Base-by-base conservation (phyloP, 2,329 filamentous ascomycete species). In the Colletotrichum sp. region DNA sequence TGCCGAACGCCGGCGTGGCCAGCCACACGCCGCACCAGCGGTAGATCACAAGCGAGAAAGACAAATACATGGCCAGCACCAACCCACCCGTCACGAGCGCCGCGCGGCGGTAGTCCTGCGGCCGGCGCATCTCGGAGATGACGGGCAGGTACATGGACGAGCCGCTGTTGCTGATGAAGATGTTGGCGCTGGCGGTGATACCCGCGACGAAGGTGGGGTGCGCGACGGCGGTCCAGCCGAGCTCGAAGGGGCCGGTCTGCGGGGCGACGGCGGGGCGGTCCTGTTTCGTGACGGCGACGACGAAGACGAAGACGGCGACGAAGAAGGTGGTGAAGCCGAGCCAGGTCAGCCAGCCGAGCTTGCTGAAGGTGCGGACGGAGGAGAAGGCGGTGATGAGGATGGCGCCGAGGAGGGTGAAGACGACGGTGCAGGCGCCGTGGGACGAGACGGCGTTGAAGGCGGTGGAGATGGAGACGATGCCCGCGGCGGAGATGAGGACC, bases 71-170 rank as follows among this genome's bases (percentile, higher is more conserved):
- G 12, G 57, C 57, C 57, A 61, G 57, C 15, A 61, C 57, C 28
- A 61, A 19, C 5, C 8, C 57, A 11, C 57, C 57, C 2, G 27
- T 61, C 0, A 32, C 57, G 3, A 61, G 30, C 25, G 57, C 57
- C 28, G 27, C 57, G 27, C 30, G 28, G 57, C 57, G 28, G 1
- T 61, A 32, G 2, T 61, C 57, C 19, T 61, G 57, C 19, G 57
- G 27, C 57, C 57, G 11, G 0, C 57, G 27, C 88, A 90, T 90
- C 78, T 90, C 89, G 0, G 87, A 88, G 39, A 90, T 87, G 27
- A 90, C 83, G 61, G 88, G 85, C 80, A 90, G 89, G 79, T 90
- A 90, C 85, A 89, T 88, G 79, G 89, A 89, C 74, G 89, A 60
- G 11, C 57, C 57, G 30, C 57, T 60, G 16, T 60, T 60, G 19